Evolutionary conservation across 805 yeast genomes (phyloP), one percentile per base, ranked within the genome.

Genomic region (Saturnispora galanensis): DNA sequence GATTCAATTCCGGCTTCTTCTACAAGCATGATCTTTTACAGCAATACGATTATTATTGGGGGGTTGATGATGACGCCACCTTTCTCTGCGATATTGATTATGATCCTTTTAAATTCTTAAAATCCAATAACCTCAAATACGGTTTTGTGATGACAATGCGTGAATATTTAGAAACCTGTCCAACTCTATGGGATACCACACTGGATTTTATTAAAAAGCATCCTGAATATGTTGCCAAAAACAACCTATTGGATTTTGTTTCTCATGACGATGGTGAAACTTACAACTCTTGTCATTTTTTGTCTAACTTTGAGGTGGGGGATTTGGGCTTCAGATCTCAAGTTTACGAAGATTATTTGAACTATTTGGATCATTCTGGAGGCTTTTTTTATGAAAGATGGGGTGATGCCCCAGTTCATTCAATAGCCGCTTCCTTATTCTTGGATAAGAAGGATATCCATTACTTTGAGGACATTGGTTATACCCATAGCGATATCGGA

Each of bases 341-440:
- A 40, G 74, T 73, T 15, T 81, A 81, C 60, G 53, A 57, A 28
- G 63, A 65, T 47, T 81, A 70, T 59, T 81, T 81, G 55, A 69
- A 77, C 31, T 55, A 64, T 48, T 66, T 81, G 47, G 87, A 81
- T 59, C 54, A 65, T 42, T 68, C 76, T 2, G 84, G 84, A 21
- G 82, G 83, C 38, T 80, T 81, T 62, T 81, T 78, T 62, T 81
- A 81, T 61, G 85, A 81, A 60, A 68, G 87, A 60, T 81, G 87
- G 87, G 87, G 87, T 21, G 87, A 81, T 60, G 87, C 87, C 0
- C 86, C 86, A 3, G 72, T 81, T 38, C 87, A 81, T 59, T 72
- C 84, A 3, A 65, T 81, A 47, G 87, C 81, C 4, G 81, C 73
- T 3, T 67, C 80, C 1, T 65, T 75, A 47, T 67, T 81, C 57